phyloP scores from a whole-genome alignment of 2,329 filamentous ascomycete species.

The Diaporthe eres region DNA sequence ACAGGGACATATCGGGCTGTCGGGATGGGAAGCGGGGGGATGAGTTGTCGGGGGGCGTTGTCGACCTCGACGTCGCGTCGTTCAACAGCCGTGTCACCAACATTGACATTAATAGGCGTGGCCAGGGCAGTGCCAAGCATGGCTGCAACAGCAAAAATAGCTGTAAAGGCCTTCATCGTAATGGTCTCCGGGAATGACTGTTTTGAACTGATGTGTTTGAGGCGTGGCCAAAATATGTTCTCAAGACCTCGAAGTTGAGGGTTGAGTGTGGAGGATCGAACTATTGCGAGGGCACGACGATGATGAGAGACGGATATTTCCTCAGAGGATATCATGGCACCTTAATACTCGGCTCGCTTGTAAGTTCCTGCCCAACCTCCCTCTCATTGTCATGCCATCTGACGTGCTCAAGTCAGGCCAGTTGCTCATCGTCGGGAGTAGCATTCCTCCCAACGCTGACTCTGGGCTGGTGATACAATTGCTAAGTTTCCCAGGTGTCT shows the following conservation, averaged over 20 bases:
- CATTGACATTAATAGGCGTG: background rate
- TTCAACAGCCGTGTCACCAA: background rate
- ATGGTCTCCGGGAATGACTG: background rate
- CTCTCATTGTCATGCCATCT: background rate
- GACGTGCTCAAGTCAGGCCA: no score
- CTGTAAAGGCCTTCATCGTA: slow-evolving; percentile 4
- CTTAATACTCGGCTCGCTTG: background rate
- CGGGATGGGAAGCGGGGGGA: background rate
- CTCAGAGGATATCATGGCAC: no score
- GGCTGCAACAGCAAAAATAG: background rate
- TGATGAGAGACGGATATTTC: background rate
- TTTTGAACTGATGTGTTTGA: background rate
- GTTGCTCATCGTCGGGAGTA: background rate
- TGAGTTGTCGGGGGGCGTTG: background rate
- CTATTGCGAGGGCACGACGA: background rate
- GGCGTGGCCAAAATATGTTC: background rate
- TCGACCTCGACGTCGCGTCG: background rate
- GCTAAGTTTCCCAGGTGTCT: background rate
- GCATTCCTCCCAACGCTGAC: background rate
- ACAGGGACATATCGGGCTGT: background rate
- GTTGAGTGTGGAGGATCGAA: background rate
- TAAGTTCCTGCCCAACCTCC: background rate
- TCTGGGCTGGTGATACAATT: background rate
- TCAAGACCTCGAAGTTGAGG: background rate
- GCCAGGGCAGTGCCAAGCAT: slow-evolving; percentile 1